Evolutionary conservation across 768 basidiomycete species (phyloP).

Genomic region (Galerina sulciceps): DNA sequence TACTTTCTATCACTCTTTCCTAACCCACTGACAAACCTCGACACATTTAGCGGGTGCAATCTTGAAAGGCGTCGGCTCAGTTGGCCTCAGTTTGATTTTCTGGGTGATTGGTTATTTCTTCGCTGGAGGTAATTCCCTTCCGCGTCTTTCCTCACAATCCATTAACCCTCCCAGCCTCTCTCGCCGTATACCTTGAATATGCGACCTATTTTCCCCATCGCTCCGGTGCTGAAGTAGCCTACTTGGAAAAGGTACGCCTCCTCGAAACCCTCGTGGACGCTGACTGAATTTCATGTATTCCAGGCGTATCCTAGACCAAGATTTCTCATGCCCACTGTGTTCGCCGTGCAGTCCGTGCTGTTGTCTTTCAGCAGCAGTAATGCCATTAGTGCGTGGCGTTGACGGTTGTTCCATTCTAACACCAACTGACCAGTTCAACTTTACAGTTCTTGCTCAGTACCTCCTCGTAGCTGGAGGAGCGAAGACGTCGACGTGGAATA

Average conservation of each 20-base stretch:
- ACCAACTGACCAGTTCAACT: background rate
- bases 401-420: background rate
- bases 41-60: slow-evolving; percentile 35
- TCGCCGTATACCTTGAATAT: slow-evolving; percentile 46
- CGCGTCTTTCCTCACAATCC: background rate
- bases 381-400: slow-evolving; percentile 33
- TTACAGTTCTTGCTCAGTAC: slow-evolving; percentile 38
- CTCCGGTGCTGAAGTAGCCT: slow-evolving; percentile 53
- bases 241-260: slow-evolving; percentile 41
- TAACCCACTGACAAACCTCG: background rate
- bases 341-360: slow-evolving; percentile 44
- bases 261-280: background rate
- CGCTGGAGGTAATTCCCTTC: slow-evolving; percentile 32
- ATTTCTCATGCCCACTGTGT: slow-evolving; percentile 45
- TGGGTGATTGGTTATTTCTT: slow-evolving; percentile 44
- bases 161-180: slow-evolving; percentile 24
- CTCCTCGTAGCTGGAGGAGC: slow-evolving; percentile 36
- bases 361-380: slow-evolving; percentile 42
- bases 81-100: slow-evolving; percentile 43
- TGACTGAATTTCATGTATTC: background rate
- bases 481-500: slow-evolving; percentile 33
- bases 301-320: slow-evolving; percentile 46
- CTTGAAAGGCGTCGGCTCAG: slow-evolving; percentile 39
- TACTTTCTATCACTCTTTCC: background rate
- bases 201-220: slow-evolving; percentile 52